These are phyloP conservation scores for Fraxinus velutina DNA, from an alignment of 305 asterid genomes.

Conservation along the genomic window DNA sequence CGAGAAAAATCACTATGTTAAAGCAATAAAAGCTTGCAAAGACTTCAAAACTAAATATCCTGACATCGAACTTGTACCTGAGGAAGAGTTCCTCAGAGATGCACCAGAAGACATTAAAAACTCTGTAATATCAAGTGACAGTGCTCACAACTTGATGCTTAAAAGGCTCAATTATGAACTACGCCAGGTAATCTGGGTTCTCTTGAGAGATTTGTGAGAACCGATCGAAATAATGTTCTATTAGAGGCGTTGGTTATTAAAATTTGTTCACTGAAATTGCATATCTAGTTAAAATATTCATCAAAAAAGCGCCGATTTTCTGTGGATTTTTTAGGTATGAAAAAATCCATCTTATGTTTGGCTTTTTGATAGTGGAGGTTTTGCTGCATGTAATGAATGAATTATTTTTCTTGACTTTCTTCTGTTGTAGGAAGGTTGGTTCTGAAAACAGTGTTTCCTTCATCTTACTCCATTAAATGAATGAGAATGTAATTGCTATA, in stretches of 20 bases:
- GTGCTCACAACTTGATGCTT: slow-evolving; percentile 79
- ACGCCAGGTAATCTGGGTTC: slow-evolving; percentile 52
- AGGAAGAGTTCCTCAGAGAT: slow-evolving; percentile 78
- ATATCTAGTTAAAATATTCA: not conserved
- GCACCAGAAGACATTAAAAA: slow-evolving; percentile 77
- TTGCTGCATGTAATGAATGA: not conserved
- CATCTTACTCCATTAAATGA: not conserved
- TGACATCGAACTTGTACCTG: slow-evolving; percentile 81
- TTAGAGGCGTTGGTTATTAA: not conserved
- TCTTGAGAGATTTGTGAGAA: not conserved
- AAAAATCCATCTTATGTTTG: not conserved
- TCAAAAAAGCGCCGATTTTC: not conserved
- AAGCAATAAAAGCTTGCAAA: slow-evolving; percentile 22
- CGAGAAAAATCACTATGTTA: slow-evolving; percentile 37
- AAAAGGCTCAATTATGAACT: slow-evolving; percentile 91
- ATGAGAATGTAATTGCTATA: not conserved
- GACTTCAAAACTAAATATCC: slow-evolving; percentile 29
- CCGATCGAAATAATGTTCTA: not conserved
- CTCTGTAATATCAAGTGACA: slow-evolving; percentile 58
- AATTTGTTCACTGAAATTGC: not conserved
- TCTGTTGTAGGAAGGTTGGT: not conserved
- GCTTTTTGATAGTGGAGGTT: not conserved
- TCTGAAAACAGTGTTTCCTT: not conserved
- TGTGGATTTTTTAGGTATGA: not conserved
- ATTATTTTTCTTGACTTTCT: not conserved